phyloP scores from a whole-genome alignment of 495 filamentous ascomycete species.

The Annulohypoxylon stygium region DNA sequence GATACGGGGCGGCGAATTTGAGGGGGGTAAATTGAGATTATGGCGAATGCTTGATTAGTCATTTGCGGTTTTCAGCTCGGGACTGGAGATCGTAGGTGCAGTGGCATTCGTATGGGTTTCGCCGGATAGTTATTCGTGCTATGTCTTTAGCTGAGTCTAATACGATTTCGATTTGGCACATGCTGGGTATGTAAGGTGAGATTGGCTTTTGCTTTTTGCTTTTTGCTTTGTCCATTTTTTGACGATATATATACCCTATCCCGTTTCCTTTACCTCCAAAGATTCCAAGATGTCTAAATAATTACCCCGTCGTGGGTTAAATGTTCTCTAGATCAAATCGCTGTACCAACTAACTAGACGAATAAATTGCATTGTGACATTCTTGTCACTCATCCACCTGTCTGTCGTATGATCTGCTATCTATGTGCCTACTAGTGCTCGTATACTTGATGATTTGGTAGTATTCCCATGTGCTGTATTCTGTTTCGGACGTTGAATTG shows the following conservation, averaged over 20 bases:
- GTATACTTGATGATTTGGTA: not conserved
- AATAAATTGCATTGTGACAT: not conserved
- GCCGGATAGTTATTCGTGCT: slow-evolving; percentile 1
- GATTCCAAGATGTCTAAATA: not conserved
- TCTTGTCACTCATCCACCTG: not conserved
- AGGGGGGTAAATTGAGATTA: slow-evolving; percentile 14
- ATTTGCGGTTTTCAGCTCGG: slow-evolving; percentile 31
- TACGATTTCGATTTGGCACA: slow-evolving; percentile 14
- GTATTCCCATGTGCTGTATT: not conserved
- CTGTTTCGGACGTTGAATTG: not conserved
- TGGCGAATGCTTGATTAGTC: slow-evolving; percentile 27
- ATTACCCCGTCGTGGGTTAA: not conserved
- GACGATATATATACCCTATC: slow-evolving; percentile 32
- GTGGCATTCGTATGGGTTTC: slow-evolving; percentile 25
- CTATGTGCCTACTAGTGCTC: not conserved
- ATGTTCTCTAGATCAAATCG: not conserved
- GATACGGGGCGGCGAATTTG: not conserved
- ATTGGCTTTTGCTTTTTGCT: not conserved
- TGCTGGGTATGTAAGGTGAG: slow-evolving; percentile 31
- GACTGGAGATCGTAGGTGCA: slow-evolving; percentile 33
- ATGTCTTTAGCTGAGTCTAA: slow-evolving; percentile 2
- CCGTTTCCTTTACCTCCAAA: not conserved
- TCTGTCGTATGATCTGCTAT: not conserved
- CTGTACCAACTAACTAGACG: slow-evolving; percentile 15
- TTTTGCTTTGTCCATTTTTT: not conserved